These are phyloP conservation scores for Kwoniella dejecticola DNA, from an alignment of 768 basidiomycete species.

Conservation along the genomic window DNA sequence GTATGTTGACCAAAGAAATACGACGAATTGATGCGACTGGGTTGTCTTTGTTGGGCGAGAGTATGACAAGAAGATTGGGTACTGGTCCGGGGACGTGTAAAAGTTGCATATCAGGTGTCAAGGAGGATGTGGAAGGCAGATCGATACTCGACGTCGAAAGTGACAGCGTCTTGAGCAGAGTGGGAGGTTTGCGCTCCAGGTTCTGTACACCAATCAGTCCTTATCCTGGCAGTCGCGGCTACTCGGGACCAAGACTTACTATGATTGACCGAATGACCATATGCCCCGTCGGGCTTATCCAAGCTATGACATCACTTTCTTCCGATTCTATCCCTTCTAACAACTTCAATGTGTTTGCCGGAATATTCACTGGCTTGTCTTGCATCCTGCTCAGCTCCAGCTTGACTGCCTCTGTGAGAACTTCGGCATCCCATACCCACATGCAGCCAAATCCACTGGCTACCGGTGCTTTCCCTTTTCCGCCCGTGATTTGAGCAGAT, in stretches of 20 bases:
- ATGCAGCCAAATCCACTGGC: slow-evolving; percentile 19
- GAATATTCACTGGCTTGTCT: neutral
- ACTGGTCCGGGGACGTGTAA: slow-evolving; percentile 14
- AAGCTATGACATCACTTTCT: slow-evolving; percentile 48
- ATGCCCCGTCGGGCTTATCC: slow-evolving; percentile 37
- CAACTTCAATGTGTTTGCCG: slow-evolving; percentile 30
- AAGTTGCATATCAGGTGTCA: slow-evolving; percentile 14
- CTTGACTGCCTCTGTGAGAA: slow-evolving; percentile 57
- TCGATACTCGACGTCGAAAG: slow-evolving; percentile 13
- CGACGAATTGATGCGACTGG: no score
- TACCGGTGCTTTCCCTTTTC: slow-evolving; percentile 32
- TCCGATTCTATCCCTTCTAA: slow-evolving; percentile 29
- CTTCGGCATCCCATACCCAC: slow-evolving; percentile 71
- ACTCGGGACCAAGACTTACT: slow-evolving; percentile 24
- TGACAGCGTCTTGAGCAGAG: slow-evolving; percentile 42
- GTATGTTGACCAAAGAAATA: no score
- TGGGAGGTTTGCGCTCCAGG: slow-evolving; percentile 81
- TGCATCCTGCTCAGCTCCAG: slow-evolving; percentile 13
- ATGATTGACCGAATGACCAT: slow-evolving; percentile 37
- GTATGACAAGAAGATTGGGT: no score
- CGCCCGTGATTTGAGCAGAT: slow-evolving; percentile 53
- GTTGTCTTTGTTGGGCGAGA: no score
- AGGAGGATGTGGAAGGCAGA: neutral
- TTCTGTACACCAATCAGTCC: slow-evolving; percentile 62
- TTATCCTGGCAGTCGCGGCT: neutral